Base-by-base conservation (phyloP, 2,329 filamentous ascomycete species). In the Clonostachys chloroleuca region DNA sequence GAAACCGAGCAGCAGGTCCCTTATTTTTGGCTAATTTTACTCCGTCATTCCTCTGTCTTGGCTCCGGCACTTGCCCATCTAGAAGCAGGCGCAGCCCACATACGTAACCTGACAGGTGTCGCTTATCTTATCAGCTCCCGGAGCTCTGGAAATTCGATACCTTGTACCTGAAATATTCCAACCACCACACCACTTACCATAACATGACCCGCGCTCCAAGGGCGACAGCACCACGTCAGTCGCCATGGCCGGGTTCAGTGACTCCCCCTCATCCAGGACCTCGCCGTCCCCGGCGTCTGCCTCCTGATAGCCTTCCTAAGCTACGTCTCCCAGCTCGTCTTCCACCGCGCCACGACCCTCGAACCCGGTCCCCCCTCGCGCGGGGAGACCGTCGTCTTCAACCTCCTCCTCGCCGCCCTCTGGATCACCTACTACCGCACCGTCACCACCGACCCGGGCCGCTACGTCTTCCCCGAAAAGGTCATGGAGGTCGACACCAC, bases 271-370 rank as follows among this genome's bases (percentile, higher is more conserved):
- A 57, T 81, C 50, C 74, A 78, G 57, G 63, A 66, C 44, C 70
- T 90, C 45, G 84, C 86, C 49, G 79, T 91, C n/a, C 86, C 86
- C 13, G 77, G 73, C 49, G 86, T 87, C 41, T 82, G 81, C 52
- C 47, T 73, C 8, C 68, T 92, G 13, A 86, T 92, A 49, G 60
- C 69, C 46, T 88, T 90, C 60, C 76, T 92, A 5, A 80, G 81
- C 51, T 89, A 86, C 69, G 78, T 80, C 43, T 86, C 88, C 5
- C 89, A 92, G 66, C 78, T 74, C 60, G 72, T 92, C 42, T 87
- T 92, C 62, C 65, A 77, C 54, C 67, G 79, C 51, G 59, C 61
- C 10, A 74, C 81, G 34, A 69, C 76, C 52, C 74, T 87, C 52
- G 70, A 74, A 12, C 81, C 82, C 0, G 82, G 80, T 3, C 83